phyloP scores from a whole-genome alignment of 768 basidiomycete species.

The Kwoniella europaea region DNA sequence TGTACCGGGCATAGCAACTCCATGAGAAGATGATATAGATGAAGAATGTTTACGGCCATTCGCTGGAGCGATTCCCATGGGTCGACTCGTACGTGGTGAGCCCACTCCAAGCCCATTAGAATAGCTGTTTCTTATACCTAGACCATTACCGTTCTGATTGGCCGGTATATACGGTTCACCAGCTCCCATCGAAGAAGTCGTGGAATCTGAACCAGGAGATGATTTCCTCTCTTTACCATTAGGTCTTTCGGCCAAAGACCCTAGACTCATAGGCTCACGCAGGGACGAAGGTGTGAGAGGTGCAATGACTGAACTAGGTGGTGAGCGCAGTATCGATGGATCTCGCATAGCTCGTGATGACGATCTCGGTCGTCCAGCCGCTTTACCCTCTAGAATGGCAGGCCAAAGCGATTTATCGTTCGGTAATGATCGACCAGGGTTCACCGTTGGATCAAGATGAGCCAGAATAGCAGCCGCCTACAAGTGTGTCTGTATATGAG shows the following conservation, averaged over 20 bases:
- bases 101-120: neutral
- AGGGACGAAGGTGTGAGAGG: conserved; percentile 52
- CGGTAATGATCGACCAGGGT: conserved; percentile 75
- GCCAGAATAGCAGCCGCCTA: conserved; percentile 94
- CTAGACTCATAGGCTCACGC: conserved; percentile 37
- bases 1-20: conserved; percentile 25
- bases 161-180: conserved; percentile 34
- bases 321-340: conserved; percentile 41
- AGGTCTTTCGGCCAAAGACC: conserved; percentile 20
- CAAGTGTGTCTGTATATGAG: conserved; percentile 6
- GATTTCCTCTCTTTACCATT: conserved; percentile 43
- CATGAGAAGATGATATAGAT: conserved; percentile 17
- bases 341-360: conserved; percentile 35
- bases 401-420: conserved; percentile 95
- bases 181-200: conserved; percentile 52
- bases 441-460: conserved; percentile 71
- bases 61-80: conserved; percentile 17
- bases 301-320: conserved; percentile 39
- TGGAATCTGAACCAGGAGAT: conserved; percentile 48
- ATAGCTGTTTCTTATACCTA: conserved; percentile 4
- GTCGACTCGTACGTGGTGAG: conserved; percentile 10
- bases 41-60: conserved; percentile 19
- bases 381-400: conserved; percentile 27
- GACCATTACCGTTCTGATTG: conserved; percentile 15
- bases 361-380: conserved; percentile 21